phyloP scores from a whole-genome alignment of 805 yeast genomes.

The Hanseniaspora osmophila region DNA sequence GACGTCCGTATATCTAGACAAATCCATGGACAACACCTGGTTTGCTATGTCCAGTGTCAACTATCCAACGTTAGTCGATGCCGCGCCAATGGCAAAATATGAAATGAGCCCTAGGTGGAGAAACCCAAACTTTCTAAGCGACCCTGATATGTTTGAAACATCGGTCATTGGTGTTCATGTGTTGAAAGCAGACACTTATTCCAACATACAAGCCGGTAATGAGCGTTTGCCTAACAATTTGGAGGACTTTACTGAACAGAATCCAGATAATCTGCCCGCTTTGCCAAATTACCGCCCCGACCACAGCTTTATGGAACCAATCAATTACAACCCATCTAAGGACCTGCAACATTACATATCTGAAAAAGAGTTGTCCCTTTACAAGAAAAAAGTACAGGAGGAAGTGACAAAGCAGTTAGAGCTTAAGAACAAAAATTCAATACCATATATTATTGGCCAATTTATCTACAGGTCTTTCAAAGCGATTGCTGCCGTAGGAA shows the following conservation, averaged over 20 bases:
- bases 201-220: no score
- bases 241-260: neutral
- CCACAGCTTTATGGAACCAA: neutral
- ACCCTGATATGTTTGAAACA: slow-evolving; percentile 26
- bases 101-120: slow-evolving; percentile 30
- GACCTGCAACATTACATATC: slow-evolving; percentile 16
- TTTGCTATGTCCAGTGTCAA: slow-evolving; percentile 67
- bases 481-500: slow-evolving; percentile 25
- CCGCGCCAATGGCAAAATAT: slow-evolving; percentile 66
- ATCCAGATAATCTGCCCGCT: neutral
- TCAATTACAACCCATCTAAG: slow-evolving; percentile 3
- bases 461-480: slow-evolving; percentile 26
- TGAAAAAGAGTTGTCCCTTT: slow-evolving; percentile 13
- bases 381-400: slow-evolving; percentile 14
- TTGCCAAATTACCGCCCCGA: neutral
- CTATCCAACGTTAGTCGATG: slow-evolving; percentile 69
- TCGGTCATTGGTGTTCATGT: slow-evolving; percentile 40
- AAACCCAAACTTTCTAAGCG: slow-evolving; percentile 23
- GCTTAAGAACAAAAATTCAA: slow-evolving; percentile 6
- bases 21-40: slow-evolving; percentile 57
- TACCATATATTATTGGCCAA: slow-evolving; percentile 13
- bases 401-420: slow-evolving; percentile 15
- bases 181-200: slow-evolving; percentile 1
- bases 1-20: slow-evolving; percentile 44
- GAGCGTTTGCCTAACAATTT: no score